These are phyloP conservation scores for Solanum sitiens DNA, from an alignment of 257 asterid species.

Conservation along the genomic window DNA sequence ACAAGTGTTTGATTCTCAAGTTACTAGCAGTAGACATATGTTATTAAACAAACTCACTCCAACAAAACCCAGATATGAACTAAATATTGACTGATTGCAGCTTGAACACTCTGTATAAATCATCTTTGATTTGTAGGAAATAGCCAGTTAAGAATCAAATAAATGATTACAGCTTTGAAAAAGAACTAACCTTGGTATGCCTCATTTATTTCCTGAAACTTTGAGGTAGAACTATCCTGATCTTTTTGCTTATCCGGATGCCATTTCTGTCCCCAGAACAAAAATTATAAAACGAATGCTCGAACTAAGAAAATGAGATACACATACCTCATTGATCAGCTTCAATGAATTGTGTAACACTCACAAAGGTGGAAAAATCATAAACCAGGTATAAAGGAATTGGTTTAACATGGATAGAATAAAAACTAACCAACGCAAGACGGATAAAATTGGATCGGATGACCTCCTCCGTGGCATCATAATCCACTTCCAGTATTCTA, in stretches of 20 bases:
- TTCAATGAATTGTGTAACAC: not conserved
- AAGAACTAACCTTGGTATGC: constrained; percentile 66
- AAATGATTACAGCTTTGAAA: not conserved
- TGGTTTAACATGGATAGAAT: not conserved
- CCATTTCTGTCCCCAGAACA: constrained; percentile 56
- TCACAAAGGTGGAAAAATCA: not conserved
- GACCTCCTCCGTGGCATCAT: constrained; percentile 80
- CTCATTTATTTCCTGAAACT: constrained; percentile 85
- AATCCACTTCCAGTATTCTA: constrained; percentile 74
- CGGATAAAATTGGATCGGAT: constrained; percentile 86
- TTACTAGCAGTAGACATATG: not conserved
- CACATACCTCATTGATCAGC: not conserved
- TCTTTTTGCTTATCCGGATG: constrained; percentile 91
- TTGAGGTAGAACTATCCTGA: constrained; percentile 52
- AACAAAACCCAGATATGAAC: not conserved
- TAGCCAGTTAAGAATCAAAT: not conserved
- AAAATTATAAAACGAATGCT: not conserved
- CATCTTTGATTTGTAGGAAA: not conserved
- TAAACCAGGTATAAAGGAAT: not conserved
- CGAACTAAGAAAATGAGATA: not conserved
- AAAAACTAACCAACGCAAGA: constrained; percentile 66
- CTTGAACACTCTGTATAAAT: not conserved
- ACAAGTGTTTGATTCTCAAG: not conserved
- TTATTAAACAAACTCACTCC: not conserved
- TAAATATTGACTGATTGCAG: not conserved